Base-by-base conservation (phyloP, 495 filamentous ascomycete species). In the Neurospora sp. region DNA sequence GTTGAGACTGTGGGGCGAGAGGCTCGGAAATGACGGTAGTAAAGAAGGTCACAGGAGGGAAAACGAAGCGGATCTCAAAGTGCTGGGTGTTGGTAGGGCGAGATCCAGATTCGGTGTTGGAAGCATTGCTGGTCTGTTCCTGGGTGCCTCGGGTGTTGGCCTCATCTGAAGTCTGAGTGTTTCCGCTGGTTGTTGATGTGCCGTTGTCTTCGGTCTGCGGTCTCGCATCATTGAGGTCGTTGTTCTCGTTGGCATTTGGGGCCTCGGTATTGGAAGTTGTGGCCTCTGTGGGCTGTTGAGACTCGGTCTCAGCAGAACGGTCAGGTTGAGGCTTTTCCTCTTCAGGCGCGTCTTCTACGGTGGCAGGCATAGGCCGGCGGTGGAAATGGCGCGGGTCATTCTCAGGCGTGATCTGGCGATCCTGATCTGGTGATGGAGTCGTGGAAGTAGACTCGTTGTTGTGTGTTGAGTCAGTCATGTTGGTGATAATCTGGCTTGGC, bases 321-420 rank as follows among this genome's bases (percentile, higher is more conserved):
- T 48, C 37, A 37, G 71, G 16, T 18, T 35, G 68, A 39, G 68
- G 68, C 20, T 22, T 27, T 5, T 35, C 53, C 22, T 65, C 53
- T 65, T 40, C 20, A 41, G 65, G 42, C 35, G 69, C 38, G 16
- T 39, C 71, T 12, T 39, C 41, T 59, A 31, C 18, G 18, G 27
- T 27, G 4, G 18, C 37, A 7, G 71, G 41, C 40, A 48, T 39
- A 37, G 68, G 27, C 27, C 65, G 65, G 68, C 46, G 72, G 70
- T 79, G 72, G 72, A 79, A 79, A 39, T 73, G 76, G 44, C 72
- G 76, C 11, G 77, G 77, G 39, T 79, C 69, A 69, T 78, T 69
- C 7, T 77, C 74, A 1, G 71, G 68, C 10, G 70, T 73, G 68
- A 77, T 68, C 77, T 78, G 74, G 16, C 14, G 40, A 42, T 73